Evolutionary conservation across 2,329 filamentous ascomycete genomes (phyloP).

Genomic region (Hortaea werneckii): DNA sequence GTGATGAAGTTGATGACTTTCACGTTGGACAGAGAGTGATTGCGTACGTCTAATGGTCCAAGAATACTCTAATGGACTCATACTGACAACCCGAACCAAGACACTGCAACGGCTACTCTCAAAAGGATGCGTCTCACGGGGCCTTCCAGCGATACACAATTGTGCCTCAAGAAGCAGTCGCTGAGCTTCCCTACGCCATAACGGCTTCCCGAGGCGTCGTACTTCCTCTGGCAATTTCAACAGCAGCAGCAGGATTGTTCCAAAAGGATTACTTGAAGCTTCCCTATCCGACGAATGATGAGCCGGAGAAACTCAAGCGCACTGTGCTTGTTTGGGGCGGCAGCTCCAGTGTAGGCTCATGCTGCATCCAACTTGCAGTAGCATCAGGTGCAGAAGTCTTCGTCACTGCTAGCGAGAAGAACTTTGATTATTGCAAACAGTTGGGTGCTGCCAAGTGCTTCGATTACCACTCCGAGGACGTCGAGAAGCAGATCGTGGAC

Average conservation of each 20-base stretch:
- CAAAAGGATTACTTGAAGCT: slow-evolving; percentile 17
- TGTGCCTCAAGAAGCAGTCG: slow-evolving; percentile 22
- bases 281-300: slow-evolving; percentile 10
- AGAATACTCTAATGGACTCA: background rate
- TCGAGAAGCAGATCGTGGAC: slow-evolving; percentile 18
- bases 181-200: slow-evolving; percentile 31
- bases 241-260: slow-evolving; percentile 28
- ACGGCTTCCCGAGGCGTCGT: slow-evolving; percentile 30
- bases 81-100: background rate
- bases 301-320: slow-evolving; percentile 9
- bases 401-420: slow-evolving; percentile 17
- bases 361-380: slow-evolving; percentile 33
- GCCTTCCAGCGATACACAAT: slow-evolving; percentile 27
- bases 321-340: slow-evolving; percentile 29
- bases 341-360: slow-evolving; percentile 24
- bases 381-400: slow-evolving; percentile 42
- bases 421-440: slow-evolving; percentile 18
- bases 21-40: slow-evolving; percentile 37
- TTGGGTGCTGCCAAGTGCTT: slow-evolving; percentile 13
- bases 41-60: slow-evolving; percentile 16
- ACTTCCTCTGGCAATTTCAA: slow-evolving; percentile 33
- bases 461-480: slow-evolving; percentile 16
- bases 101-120: slow-evolving; percentile 8
- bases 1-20: slow-evolving; percentile 35
- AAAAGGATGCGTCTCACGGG: slow-evolving; percentile 6